Evolutionary conservation across 2,329 filamentous ascomycete species (phyloP).

Genomic region (Scytalidium lignicola): DNA sequence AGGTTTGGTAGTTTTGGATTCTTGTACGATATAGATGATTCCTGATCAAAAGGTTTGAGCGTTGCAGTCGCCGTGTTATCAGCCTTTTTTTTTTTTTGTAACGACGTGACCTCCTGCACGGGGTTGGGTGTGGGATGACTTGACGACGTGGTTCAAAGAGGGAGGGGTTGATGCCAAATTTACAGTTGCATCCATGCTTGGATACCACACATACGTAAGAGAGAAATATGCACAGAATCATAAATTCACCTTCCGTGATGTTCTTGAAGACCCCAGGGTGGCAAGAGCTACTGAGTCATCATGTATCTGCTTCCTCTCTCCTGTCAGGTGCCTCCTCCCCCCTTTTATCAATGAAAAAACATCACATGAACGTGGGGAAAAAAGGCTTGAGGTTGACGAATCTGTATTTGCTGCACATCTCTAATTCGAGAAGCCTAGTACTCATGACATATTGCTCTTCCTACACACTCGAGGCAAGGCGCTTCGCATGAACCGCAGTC

Average conservation of each 20-base stretch:
- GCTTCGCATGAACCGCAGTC: background rate
- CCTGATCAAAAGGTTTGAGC: background rate
- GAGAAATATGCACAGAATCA: background rate
- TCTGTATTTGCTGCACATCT: slow-evolving; percentile 17
- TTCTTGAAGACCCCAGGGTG: background rate
- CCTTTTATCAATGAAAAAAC: background rate
- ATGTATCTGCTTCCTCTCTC: background rate
- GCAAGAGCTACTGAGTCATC: background rate
- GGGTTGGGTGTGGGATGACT: background rate
- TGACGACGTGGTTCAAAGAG: background rate
- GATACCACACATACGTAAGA: background rate
- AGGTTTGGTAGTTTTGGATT: background rate
- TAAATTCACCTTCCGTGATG: background rate
- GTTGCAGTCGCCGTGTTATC: background rate
- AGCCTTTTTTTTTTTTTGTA: background rate
- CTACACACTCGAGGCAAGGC: background rate
- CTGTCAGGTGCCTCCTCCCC: background rate
- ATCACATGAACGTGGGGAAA: background rate
- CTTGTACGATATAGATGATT: background rate
- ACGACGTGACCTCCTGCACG: background rate
- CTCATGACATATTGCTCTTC: background rate
- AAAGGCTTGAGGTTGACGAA: background rate
- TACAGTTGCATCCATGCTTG: background rate
- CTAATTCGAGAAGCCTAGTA: slow-evolving; percentile 17
- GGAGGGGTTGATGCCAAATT: background rate